Conservation (phyloP, 2,329 filamentous ascomycete species). For the Xylariales sp. region DNA sequence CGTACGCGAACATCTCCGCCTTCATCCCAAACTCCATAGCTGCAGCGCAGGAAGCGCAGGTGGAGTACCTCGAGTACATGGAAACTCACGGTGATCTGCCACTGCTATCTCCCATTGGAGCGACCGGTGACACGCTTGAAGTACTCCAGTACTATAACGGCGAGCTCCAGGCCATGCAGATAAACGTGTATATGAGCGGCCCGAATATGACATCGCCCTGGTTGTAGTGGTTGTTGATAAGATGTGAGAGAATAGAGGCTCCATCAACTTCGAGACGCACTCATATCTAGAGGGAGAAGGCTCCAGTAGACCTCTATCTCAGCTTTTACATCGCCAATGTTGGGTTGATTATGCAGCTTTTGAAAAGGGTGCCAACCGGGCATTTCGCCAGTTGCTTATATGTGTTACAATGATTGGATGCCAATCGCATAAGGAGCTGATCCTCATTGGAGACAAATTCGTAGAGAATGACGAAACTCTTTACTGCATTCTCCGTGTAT, state of each 20-base stretch:
- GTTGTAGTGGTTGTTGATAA: constrained; percentile 8
- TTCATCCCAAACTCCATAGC: constrained; percentile 2
- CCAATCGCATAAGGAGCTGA: too few species aligned
- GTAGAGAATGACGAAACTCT: too few species aligned
- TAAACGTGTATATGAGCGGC: constrained; percentile 3
- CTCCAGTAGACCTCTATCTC: not conserved
- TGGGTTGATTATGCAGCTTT: too few species aligned
- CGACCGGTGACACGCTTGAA: constrained; percentile 1
- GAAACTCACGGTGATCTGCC: not conserved
- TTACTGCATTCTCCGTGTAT: too few species aligned
- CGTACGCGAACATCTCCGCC: not conserved
- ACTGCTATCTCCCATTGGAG: not conserved
- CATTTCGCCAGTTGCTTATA: too few species aligned
- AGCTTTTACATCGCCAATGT: not conserved
- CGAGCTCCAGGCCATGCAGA: constrained; percentile 6
- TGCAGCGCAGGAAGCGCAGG: not conserved
- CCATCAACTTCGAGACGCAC: not conserved
- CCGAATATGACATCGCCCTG: not conserved
- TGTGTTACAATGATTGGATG: too few species aligned
- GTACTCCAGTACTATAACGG: constrained; percentile 5
- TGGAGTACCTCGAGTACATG: not conserved
- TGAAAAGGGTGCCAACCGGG: too few species aligned
- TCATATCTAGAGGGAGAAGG: not conserved
- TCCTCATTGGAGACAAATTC: too few species aligned
- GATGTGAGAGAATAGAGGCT: not conserved